Conservation (phyloP, 2,329 filamentous ascomycete genomes). For the Claviceps purpurea region DNA sequence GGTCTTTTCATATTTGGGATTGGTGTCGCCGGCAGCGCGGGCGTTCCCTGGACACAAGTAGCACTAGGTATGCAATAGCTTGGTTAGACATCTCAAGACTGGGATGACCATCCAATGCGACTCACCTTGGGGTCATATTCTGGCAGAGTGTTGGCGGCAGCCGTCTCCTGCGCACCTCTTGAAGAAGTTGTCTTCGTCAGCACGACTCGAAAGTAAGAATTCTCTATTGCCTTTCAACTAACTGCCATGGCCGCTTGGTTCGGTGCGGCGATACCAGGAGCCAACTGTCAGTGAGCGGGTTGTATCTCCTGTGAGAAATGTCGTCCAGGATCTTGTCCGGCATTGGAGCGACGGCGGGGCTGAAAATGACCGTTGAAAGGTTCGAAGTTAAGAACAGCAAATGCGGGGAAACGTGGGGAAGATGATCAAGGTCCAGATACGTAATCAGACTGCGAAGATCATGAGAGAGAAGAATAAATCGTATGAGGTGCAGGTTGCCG, state of each 20-base stretch:
- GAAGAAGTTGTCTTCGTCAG: slow-evolving; percentile 1
- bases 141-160: slow-evolving; percentile 56
- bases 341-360: slow-evolving; percentile 32
- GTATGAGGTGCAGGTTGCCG: too few species aligned
- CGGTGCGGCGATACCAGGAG: slow-evolving; percentile 90
- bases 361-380: not conserved
- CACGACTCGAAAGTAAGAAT: not conserved
- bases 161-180: slow-evolving; percentile 66
- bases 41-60: slow-evolving; percentile 90
- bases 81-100: not conserved
- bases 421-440: not conserved
- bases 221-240: slow-evolving; percentile 25
- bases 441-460: not conserved
- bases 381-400: not conserved
- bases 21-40: slow-evolving; percentile 72
- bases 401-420: too few species aligned
- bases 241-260: slow-evolving; percentile 98
- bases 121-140: slow-evolving; percentile 63
- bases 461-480: too few species aligned
- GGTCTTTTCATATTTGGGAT: slow-evolving; percentile 74
- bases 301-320: slow-evolving; percentile 91
- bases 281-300: slow-evolving; percentile 81
- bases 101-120: not conserved
- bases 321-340: slow-evolving; percentile 73
- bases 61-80: slow-evolving; percentile 40